Percentiles rank a stretch among this genome's conserved stretches.
These are phyloP conservation scores for Sarocladium strictum DNA, from an alignment of 2,329 filamentous ascomycete species.

Conservation along the genomic window DNA sequence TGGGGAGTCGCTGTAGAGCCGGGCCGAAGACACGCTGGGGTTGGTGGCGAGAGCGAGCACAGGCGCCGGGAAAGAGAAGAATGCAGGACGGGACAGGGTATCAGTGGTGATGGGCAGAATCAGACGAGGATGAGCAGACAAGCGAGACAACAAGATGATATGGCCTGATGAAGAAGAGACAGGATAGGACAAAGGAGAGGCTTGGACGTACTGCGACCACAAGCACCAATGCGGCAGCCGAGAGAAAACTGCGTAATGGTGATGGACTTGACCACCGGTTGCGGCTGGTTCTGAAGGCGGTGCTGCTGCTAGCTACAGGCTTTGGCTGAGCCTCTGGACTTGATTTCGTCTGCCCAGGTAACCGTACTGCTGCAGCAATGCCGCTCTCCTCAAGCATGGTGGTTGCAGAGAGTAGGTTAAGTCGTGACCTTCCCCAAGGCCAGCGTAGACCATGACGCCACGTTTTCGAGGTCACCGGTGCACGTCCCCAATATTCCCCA, in stretches of 20 bases:
- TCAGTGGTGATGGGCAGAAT: background rate
- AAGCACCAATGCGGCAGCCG: constrained; percentile 9
- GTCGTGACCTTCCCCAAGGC: background rate
- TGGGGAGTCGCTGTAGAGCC: constrained; percentile 6
- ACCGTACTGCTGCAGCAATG: background rate
- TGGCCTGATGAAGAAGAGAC: background rate
- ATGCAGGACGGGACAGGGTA: background rate
- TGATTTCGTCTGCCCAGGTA: background rate
- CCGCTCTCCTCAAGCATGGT: background rate
- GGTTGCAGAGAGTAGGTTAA: background rate
- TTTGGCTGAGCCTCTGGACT: background rate
- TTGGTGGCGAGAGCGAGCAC: background rate
- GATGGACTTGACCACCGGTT: background rate
- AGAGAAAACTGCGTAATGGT: background rate
- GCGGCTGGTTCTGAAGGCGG: background rate
- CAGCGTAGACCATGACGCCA: constrained; percentile 5
- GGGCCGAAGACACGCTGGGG: constrained; percentile 7
- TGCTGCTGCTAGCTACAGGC: background rate
- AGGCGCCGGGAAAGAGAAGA: constrained; percentile 3
- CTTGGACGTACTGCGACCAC: constrained; percentile 11
- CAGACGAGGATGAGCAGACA: background rate
- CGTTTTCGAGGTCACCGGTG: background rate
- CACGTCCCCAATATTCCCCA: background rate
- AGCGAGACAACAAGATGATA: background rate
- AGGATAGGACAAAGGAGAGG: background rate